These are phyloP conservation scores for Stagonosporopsis chrysanthemi DNA, from an alignment of 2,329 filamentous ascomycete species.

Conservation along the genomic window DNA sequence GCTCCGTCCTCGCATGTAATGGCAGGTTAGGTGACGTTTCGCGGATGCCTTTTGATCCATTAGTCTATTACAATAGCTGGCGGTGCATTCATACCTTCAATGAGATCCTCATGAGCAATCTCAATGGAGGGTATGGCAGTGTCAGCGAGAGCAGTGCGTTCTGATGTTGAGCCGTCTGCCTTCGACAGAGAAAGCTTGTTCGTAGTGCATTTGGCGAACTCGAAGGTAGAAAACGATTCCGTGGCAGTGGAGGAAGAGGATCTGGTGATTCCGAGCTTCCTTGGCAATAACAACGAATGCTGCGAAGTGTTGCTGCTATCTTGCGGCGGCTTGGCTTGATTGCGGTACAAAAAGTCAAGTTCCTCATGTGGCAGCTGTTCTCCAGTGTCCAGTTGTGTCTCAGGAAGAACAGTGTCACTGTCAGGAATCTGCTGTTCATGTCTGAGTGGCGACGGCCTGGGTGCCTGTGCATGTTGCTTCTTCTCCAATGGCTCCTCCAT, in stretches of 20 bases:
- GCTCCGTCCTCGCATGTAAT: background rate
- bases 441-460: constrained; percentile 31
- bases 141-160: background rate
- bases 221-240: background rate
- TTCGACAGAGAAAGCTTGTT: background rate
- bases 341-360: background rate
- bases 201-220: background rate
- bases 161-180: background rate
- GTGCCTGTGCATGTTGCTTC: constrained; percentile 13
- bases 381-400: constrained; percentile 27
- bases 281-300: background rate
- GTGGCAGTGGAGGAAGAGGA: background rate
- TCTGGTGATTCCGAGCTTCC: background rate
- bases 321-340: background rate
- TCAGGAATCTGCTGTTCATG: constrained; percentile 30
- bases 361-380: background rate
- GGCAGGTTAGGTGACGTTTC: background rate
- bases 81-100: background rate
- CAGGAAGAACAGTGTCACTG: constrained; percentile 27
- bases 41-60: background rate
- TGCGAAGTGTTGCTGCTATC: background rate
- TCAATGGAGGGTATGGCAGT: background rate
- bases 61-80: background rate
- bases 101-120: too few species aligned
- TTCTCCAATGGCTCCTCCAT: constrained; percentile 26